Percentiles rank a stretch among this genome's conserved stretches.
These are phyloP conservation scores for Akanthomyces uredinophilus DNA, from an alignment of 2,329 filamentous ascomycete species.

Conservation along the genomic window DNA sequence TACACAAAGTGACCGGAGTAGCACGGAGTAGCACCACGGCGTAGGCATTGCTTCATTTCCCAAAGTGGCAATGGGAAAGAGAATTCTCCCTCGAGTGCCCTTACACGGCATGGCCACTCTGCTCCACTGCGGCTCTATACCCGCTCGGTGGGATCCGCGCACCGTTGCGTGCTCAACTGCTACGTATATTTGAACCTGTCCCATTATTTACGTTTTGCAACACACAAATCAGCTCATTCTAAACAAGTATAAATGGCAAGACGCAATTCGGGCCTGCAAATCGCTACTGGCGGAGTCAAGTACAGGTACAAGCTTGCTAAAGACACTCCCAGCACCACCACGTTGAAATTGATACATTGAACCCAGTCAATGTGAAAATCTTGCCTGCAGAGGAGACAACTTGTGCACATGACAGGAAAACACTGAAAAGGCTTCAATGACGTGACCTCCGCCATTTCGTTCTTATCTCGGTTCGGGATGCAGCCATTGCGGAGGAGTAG, in stretches of 20 bases:
- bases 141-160: constrained; percentile 6
- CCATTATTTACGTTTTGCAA: constrained; percentile 11
- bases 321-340: background rate
- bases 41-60: background rate
- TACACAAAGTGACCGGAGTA: constrained; percentile 3
- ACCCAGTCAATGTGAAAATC: background rate
- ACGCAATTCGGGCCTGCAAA: background rate
- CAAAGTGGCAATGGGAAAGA: background rate
- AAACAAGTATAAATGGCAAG: background rate
- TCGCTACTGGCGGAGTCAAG: background rate
- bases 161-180: background rate
- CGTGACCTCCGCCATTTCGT: background rate
- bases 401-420: background rate
- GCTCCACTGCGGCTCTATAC: constrained; percentile 11
- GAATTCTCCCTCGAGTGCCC: background rate
- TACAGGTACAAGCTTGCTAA: background rate
- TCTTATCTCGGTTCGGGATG: background rate
- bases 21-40: background rate
- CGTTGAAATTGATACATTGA: too few relatives aligned
- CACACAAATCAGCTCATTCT: constrained; percentile 5
- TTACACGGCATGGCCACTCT: background rate
- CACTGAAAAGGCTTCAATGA: background rate
- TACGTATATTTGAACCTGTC: background rate
- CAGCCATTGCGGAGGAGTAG: background rate
- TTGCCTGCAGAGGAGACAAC: background rate